These are phyloP conservation scores for Penicillium fuscoglaucum DNA, from an alignment of 2,329 filamentous ascomycete species.

Conservation along the genomic window DNA sequence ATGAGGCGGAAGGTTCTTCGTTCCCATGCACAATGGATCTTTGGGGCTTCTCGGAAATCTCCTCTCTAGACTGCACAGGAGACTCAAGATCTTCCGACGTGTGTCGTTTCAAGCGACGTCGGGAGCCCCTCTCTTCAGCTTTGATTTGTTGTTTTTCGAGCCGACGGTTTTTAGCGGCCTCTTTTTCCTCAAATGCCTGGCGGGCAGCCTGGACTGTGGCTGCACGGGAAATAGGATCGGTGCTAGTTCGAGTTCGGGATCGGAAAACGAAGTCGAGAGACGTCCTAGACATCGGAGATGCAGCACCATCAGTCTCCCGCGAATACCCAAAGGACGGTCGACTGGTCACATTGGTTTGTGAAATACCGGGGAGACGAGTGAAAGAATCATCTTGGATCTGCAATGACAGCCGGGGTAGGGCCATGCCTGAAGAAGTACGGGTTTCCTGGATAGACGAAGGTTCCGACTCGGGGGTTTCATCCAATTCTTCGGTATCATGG, in stretches of 20 bases:
- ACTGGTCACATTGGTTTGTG: conserved; percentile 55
- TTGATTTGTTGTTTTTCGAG: conserved; percentile 54
- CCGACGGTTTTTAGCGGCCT: conserved; percentile 58
- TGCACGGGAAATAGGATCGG: conserved; percentile 55
- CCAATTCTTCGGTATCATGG: conserved; percentile 47
- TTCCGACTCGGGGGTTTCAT: conserved; percentile 50
- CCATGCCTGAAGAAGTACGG: conserved; percentile 35
- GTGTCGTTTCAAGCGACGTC: conserved; percentile 45
- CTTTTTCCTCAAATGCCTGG: conserved; percentile 59
- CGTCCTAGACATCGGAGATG: conserved; percentile 55
- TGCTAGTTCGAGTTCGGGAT: conserved; percentile 50
- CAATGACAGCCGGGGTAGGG: conserved; percentile 35
- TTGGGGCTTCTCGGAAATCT: conserved; percentile 25
- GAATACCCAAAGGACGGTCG: conserved; percentile 50
- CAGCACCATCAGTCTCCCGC: conserved; percentile 53
- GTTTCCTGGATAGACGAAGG: conserved; percentile 15
- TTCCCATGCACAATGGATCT: conserved; percentile 1
- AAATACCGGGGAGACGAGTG: conserved; percentile 52
- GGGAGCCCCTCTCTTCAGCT: conserved; percentile 47
- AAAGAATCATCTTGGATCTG: conserved; percentile 44
- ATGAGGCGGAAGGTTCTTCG: conserved; percentile 23
- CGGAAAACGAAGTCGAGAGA: conserved; percentile 59
- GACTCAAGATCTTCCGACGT: conserved; percentile 14
- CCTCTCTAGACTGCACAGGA: conserved; percentile 16
- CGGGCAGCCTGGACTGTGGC: conserved; percentile 58